A percentile compares a stretch with the other conserved stretches of the same genome.
phyloP scores from a whole-genome alignment of 345 rosid genomes.

The Populus pruinosa region DNA sequence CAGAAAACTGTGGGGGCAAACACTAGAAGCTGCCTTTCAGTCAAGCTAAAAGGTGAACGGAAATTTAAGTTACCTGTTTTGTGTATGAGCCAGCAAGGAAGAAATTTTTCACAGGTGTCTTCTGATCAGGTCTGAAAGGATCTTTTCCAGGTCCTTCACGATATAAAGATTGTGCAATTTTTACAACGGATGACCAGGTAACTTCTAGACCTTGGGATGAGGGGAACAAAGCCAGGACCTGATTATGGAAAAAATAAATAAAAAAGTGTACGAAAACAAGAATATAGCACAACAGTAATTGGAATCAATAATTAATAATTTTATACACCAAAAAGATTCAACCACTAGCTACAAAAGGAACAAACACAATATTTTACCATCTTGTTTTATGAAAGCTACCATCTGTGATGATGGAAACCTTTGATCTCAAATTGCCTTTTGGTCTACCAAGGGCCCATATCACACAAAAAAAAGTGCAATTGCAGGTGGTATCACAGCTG shows the following conservation, averaged over 20 bases:
- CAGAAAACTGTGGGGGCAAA: neutral
- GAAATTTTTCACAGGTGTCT: constrained; percentile 83
- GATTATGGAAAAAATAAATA: neutral
- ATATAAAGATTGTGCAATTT: constrained; percentile 86
- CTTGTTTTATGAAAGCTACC: neutral
- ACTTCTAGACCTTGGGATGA: constrained; percentile 83
- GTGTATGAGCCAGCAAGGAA: constrained; percentile 96
- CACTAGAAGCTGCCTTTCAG: neutral
- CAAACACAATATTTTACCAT: neutral
- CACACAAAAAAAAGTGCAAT: neutral
- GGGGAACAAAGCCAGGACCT: constrained; percentile 82
- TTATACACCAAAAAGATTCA: neutral
- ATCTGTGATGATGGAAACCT: neutral
- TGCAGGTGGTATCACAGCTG: neutral
- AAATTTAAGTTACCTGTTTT: constrained; percentile 64
- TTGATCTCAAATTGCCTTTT: neutral
- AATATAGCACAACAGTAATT: too few species aligned
- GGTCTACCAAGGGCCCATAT: neutral
- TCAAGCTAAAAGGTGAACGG: neutral
- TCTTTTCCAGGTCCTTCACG: constrained; percentile 96
- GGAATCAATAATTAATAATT: neutral
- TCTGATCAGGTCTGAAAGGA: constrained; percentile 97
- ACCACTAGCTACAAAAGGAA: neutral
- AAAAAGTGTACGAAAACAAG: neutral
- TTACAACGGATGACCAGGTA: constrained; percentile 92